Base-by-base conservation (phyloP, 2,329 filamentous ascomycete species). In the Metarhizium sp. region DNA sequence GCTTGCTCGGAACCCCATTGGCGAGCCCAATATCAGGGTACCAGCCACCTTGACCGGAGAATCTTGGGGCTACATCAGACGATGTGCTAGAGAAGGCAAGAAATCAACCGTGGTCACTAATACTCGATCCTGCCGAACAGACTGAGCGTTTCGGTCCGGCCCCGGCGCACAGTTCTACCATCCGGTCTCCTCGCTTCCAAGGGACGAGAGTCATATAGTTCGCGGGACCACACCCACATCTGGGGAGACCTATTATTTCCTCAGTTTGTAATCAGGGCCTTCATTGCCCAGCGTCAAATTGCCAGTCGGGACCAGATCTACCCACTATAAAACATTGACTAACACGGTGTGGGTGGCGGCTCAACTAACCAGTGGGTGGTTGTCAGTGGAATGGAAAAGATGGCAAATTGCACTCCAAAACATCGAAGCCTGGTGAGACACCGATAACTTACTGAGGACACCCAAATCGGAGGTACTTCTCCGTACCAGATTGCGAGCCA, bases 341-440 rank as follows among this genome's bases (percentile, higher is more conserved):
- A 45, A 8, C 20, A 45, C 14, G 29, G 16, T 30, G 51, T 34
- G 29, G 51, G 32, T 43, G 42, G 25, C 7, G 29, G 14, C 38
- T 34, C 38, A 40, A 11, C 38, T 5, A 16, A 34, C 29, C 14
- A 46, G 10, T 34, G 5, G 45, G 11, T 25, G 48, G 32, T 53
- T 34, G 36, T 40, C 45, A 48, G 43, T 48, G 20, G 47, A 59
- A 60, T 60, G 60, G 53, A 40, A 14, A 53, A 46, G 52, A 54
- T 59, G 58, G 51, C 59, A 63, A 59, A 63, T 66, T 60, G 59
- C 59, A 59, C 52, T 61, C 53, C 56, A 58, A 62, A 66, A 61
- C 59, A 59, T 58, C 59, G 46, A 52, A 57, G 53, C 32, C 49
- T 59, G 36, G 58, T 68, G 62, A 69, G 65, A 69, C 67, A 69